Base-by-base conservation (phyloP, 768 basidiomycete species). In the Lentinus brumalis region DNA sequence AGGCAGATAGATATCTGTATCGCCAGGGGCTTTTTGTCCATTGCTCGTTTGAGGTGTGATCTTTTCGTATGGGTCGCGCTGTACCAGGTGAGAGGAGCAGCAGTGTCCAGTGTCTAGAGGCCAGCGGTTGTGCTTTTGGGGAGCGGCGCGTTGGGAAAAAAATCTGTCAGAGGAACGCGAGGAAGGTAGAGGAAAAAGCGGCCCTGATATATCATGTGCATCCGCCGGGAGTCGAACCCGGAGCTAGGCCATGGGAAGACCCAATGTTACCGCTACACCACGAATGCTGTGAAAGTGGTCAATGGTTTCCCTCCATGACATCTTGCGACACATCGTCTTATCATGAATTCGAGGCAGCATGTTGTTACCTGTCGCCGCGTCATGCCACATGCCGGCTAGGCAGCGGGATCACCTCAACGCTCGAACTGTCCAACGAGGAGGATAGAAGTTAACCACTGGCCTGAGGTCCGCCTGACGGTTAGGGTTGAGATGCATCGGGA, bases 241-340 rank as follows among this genome's bases (percentile, higher is more conserved):
- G 80, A 71, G 81, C 81, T 81, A 79, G 80, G 79, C 79, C 79
- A 81, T 89, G 88, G 87, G 88, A 89, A 89, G 86, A 87, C 86
- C 85, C 86, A 87, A 89, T 88, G 88, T 89, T 88, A 88, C 87
- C 87, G 83, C 76, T 89, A 88, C 87, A 87, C 87, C 85, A 88
- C 69, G 63, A 64, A 69, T 70, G 74, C 74, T 57, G 16, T n/a
- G 3, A 41, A 16, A 41, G 10, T n/a, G n/a, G n/a, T n/a, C n/a
- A n/a, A n/a, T n/a, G n/a, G n/a, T n/a, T n/a, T n/a, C n/a, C n/a
- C n/a, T n/a, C n/a, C n/a, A n/a, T n/a, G n/a, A n/a, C n/a, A n/a
- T n/a, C n/a, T n/a, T n/a, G n/a, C n/a, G n/a, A n/a, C n/a, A n/a
- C n/a, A n/a, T n/a, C n/a, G n/a, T n/a, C n/a, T n/a, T n/a, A n/a